These are phyloP conservation scores for Blastocladiella britannica DNA, from an alignment of 192 early-diverging fungal species.

Conservation along the genomic window DNA sequence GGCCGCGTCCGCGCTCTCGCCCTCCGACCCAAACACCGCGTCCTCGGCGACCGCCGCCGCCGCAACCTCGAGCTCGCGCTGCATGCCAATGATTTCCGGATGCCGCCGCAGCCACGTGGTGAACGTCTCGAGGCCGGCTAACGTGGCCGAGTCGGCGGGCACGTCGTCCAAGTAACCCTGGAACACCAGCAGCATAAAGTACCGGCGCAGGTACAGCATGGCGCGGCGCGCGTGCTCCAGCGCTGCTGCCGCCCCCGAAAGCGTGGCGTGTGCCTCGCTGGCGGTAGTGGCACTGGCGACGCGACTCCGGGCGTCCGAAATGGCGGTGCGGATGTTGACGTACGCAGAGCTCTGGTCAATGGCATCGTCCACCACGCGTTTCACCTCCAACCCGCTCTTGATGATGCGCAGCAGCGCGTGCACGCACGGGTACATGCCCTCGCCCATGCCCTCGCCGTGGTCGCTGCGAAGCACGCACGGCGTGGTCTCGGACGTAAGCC, in stretches of 20 bases:
- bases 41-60: conserved; percentile 5
- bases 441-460: conserved; percentile 1
- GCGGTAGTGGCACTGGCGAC: too few species aligned
- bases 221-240: conserved; percentile 13
- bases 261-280: conserved; percentile 6
- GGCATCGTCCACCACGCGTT: conserved; percentile 27
- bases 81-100: conserved; percentile 26
- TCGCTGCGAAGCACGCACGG: neutral
- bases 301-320: conserved; percentile 18
- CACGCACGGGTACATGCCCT: conserved; percentile 29
- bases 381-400: conserved; percentile 29
- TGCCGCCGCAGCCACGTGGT: conserved; percentile 27
- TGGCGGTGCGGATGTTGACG: conserved; percentile 31
- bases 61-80: conserved; percentile 16
- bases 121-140: conserved; percentile 19
- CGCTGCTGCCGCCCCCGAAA: conserved; percentile 5
- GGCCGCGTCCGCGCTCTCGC: neutral
- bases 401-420: conserved; percentile 39
- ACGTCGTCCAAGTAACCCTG: conserved; percentile 26
- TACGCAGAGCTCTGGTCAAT: conserved; percentile 26
- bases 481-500: neutral
- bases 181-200: conserved; percentile 37
- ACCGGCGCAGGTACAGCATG: conserved; percentile 16
- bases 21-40: conserved; percentile 6
- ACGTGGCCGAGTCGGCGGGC: conserved; percentile 5